phyloP scores from a whole-genome alignment of 129 eudicot species.

The Chrysanthemum makinoi region DNA sequence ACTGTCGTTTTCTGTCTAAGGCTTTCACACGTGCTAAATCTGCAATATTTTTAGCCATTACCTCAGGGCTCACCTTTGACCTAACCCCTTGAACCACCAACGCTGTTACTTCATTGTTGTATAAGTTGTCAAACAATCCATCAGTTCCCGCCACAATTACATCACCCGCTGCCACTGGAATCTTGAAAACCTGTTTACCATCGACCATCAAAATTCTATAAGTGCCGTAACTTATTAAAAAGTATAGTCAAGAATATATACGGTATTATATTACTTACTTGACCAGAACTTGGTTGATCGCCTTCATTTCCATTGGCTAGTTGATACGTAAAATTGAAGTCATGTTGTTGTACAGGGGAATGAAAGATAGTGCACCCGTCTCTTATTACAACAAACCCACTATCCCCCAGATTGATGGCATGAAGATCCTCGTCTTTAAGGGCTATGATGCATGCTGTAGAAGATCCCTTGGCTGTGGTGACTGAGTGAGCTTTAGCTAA shows the following conservation, averaged over 20 bases:
- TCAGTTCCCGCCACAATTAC: slow-evolving; percentile 89
- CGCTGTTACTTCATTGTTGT: slow-evolving; percentile 47
- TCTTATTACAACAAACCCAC: slow-evolving; percentile 84
- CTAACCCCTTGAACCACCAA: no score
- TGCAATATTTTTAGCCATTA: no score
- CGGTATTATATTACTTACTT: slow-evolving; percentile 41
- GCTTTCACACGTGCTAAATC: slow-evolving; percentile 52
- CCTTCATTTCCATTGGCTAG: slow-evolving; percentile 52
- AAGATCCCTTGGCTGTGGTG: slow-evolving; percentile 76
- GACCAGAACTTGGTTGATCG: slow-evolving; percentile 92
- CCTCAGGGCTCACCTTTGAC: no score
- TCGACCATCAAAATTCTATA: background rate
- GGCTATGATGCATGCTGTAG: slow-evolving; percentile 87
- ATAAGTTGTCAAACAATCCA: slow-evolving; percentile 85
- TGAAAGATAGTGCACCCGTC: slow-evolving; percentile 69
- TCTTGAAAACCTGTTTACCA: slow-evolving; percentile 56
- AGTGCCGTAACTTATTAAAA: background rate
- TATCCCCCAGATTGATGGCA: slow-evolving; percentile 90
- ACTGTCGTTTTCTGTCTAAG: slow-evolving; percentile 49
- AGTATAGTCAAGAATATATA: background rate
- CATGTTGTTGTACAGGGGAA: slow-evolving; percentile 83
- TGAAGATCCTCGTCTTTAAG: slow-evolving; percentile 65
- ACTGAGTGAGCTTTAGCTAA: slow-evolving; percentile 64
- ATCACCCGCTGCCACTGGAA: slow-evolving; percentile 75
- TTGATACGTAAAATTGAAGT: slow-evolving; percentile 90